Evolutionary conservation across 129 eudicot species (phyloP).

Genomic region (Apium graveolens): DNA sequence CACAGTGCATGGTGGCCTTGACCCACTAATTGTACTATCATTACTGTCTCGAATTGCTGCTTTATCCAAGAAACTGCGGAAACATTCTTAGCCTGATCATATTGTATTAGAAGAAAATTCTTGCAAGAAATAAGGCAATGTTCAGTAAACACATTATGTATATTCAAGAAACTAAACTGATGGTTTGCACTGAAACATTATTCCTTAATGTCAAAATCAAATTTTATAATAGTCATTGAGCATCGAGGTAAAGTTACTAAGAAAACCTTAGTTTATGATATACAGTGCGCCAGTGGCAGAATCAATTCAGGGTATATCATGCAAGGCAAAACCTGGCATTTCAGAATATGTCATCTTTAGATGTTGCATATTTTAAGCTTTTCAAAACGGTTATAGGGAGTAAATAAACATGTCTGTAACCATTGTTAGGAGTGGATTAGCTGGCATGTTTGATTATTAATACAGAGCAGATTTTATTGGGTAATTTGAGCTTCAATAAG

Average conservation of each 20-base stretch:
- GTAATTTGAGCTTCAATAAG: not conserved
- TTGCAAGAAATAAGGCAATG: not conserved
- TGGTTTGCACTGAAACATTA: not conserved
- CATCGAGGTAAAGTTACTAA: not conserved
- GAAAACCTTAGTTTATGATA: not conserved
- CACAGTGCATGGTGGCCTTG: slow-evolving; percentile 63
- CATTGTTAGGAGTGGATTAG: too few relatives aligned
- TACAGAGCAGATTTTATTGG: not conserved
- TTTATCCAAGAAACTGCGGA: slow-evolving; percentile 74
- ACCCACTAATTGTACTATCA: not conserved
- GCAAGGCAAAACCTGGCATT: not conserved
- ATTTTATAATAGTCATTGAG: not conserved
- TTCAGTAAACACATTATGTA: not conserved
- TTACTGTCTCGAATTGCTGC: slow-evolving; percentile 56
- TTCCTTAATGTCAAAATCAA: not conserved
- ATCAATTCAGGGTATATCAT: not conserved
- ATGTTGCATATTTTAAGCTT: not conserved
- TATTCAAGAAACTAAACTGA: not conserved
- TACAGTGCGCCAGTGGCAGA: not conserved
- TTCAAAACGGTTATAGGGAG: not conserved
- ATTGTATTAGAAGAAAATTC: not conserved
- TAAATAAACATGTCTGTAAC: too few relatives aligned
- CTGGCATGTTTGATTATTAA: not conserved
- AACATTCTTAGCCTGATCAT: not conserved
- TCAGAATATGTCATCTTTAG: not conserved